Evolutionary conservation across 2,329 filamentous ascomycete species (phyloP).

Genomic region (Fusarium domesticum): DNA sequence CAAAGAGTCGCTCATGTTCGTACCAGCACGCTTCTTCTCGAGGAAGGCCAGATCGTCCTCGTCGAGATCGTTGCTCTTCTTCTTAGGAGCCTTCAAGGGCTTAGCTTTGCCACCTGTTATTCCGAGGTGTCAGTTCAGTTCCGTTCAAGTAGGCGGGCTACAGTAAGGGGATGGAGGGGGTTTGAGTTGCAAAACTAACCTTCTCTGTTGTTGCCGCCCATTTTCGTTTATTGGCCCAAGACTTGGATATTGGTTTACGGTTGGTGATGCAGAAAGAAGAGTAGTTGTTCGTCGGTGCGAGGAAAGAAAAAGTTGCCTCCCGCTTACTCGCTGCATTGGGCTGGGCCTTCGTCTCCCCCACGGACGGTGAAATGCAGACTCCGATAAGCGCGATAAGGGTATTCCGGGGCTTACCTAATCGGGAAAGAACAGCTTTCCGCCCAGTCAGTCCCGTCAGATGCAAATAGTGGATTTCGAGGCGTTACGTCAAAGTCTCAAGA

Average conservation of each 20-base stretch:
- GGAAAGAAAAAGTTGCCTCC: conserved; percentile 27
- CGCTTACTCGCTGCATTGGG: conserved; percentile 16
- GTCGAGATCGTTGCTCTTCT: conserved; percentile 76
- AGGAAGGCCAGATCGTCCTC: conserved; percentile 82
- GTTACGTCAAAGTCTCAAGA: conserved; percentile 26
- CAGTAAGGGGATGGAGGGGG: neutral
- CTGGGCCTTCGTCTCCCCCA: conserved; percentile 12
- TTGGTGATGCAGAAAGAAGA: conserved; percentile 13
- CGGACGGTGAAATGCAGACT: conserved; percentile 11
- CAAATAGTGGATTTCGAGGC: neutral
- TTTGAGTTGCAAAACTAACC: conserved; percentile 24
- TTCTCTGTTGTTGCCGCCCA: conserved; percentile 42
- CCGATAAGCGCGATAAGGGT: conserved; percentile 23
- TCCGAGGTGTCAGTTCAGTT: conserved; percentile 23
- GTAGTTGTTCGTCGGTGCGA: conserved; percentile 16
- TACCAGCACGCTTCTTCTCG: conserved; percentile 82
- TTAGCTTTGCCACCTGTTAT: conserved; percentile 75
- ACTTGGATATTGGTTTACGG: conserved; percentile 4
- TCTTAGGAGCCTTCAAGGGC: conserved; percentile 87
- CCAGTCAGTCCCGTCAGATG: neutral
- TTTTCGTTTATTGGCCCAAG: conserved; percentile 21
- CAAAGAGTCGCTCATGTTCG: conserved; percentile 33
- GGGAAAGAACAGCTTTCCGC: conserved; percentile 10
- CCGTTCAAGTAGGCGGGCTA: neutral
- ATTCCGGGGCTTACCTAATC: conserved; percentile 27